Evolutionary conservation across 1,139 yeast genomes (phyloP), one percentile per base, ranked within the genome.

Genomic region (Debaryomyces coudertii): DNA sequence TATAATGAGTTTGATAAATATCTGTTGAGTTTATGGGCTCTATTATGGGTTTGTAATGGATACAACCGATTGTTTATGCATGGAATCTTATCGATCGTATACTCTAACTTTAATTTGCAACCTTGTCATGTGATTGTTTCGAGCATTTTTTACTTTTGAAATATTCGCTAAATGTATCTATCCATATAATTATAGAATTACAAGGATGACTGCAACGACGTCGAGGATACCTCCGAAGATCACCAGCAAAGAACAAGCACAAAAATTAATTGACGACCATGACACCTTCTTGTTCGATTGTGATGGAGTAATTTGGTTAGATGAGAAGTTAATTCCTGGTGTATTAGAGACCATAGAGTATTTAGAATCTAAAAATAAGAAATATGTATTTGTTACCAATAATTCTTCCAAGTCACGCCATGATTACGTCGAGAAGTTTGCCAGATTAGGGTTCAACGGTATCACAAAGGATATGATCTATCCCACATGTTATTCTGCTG

Each of bases 261-360:
- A 74, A 40, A 59, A 66, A n/a, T 69, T 92, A 43, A 65, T 92
- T 11, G 77, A 74, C 50, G 65, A 74, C 40, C 87, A 84, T 62
- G 97, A 90, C 60, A 87, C 87, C 49, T 90, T 90, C 57, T 70
- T 92, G 48, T 92, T 92, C 62, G 98, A 92, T 61, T 92, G 98
- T 66, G 98, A 92, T 62, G 98, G 92, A 0, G 98, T 92, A 7
- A 73, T 92, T 44, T 92, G 98, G 98, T 72, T 86, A 33, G 97
- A 96, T 12, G 79, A 80, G 44, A 80, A 77, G 41, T 65, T 86
- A 28, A 77, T 92, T 40, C 96, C 97, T 3, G 78, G 83, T 12
- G 86, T 87, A 11, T 71, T 71, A 18, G 92, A 88, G 56, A 81
- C 95, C 2, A 62, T 92, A 33, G 76, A 77, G 7, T 62, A 79